Evolutionary conservation across 805 yeast species (phyloP).

Genomic region (Nakazawaea wickerhamii): DNA sequence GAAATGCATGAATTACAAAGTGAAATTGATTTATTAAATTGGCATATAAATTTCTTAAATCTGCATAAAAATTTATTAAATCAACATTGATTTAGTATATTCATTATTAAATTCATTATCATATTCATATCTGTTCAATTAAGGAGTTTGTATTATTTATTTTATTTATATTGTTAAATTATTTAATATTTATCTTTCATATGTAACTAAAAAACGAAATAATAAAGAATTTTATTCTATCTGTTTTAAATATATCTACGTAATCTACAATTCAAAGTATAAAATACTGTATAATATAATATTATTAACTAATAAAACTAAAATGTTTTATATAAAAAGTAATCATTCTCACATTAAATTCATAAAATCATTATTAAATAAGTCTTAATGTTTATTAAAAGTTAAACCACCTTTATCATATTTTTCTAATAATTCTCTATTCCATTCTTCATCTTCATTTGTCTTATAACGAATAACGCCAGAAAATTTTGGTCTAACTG

Average conservation of each 20-base stretch:
- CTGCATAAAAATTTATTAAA: background rate
- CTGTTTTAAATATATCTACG: too few relatives aligned
- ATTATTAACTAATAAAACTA: background rate
- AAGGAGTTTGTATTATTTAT: too few relatives aligned
- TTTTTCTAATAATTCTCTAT: slow-evolving; percentile 11
- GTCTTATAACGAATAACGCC: slow-evolving; percentile 14
- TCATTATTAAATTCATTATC: too few relatives aligned
- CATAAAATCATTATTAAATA: background rate
- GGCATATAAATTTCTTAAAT: slow-evolving; percentile 12
- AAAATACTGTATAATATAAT: too few relatives aligned
- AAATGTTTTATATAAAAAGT: background rate
- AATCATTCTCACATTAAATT: background rate
- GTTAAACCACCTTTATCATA: slow-evolving; percentile 11
- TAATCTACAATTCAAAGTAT: too few relatives aligned
- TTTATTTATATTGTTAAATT: too few relatives aligned
- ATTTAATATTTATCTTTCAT: too few relatives aligned
- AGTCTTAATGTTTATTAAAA: slow-evolving; percentile 1
- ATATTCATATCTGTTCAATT: too few relatives aligned
- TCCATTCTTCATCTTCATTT: slow-evolving; percentile 10
- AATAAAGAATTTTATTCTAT: too few relatives aligned
- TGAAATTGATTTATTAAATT: slow-evolving; percentile 6
- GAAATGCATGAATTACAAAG: slow-evolving; percentile 5
- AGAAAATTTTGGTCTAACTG: slow-evolving; percentile 13
- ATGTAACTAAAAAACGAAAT: too few relatives aligned
- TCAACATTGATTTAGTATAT: background rate